Evolutionary conservation across 441 rosid genomes (phyloP).

Genomic region (Corymbia citriodora): DNA sequence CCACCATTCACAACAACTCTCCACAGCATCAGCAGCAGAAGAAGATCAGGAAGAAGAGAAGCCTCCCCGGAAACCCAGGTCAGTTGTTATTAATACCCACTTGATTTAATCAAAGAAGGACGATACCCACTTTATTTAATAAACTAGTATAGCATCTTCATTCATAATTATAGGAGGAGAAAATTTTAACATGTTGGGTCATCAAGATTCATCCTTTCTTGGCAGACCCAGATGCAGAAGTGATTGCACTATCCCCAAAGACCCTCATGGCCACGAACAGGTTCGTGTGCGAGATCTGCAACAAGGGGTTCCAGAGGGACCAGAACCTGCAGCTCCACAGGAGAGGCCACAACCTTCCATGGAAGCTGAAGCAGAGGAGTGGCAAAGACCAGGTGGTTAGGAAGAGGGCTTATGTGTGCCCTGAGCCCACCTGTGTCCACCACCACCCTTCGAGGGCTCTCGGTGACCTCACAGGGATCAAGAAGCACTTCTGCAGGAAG

Average conservation of each 20-base stretch:
- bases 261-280: conserved; percentile 75
- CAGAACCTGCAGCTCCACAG: conserved; percentile 91
- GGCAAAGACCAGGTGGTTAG: conserved; percentile 16
- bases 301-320: conserved; percentile 85
- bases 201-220: neutral
- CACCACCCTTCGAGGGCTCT: conserved; percentile 23
- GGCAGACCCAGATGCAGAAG: conserved; percentile 84
- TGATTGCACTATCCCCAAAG: conserved; percentile 76
- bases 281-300: conserved; percentile 87
- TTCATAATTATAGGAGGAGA: neutral
- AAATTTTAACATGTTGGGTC: neutral
- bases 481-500: conserved; percentile 22
- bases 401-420: conserved; percentile 22
- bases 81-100: neutral
- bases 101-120: neutral
- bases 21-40: conserved; percentile 39
- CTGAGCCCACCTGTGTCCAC: conserved; percentile 20
- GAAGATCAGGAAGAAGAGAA: conserved; percentile 75
- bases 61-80: conserved; percentile 96
- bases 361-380: conserved; percentile 83
- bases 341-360: conserved; percentile 91
- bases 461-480: conserved; percentile 22
- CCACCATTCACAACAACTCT: conserved; percentile 27
- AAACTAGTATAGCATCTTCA: neutral
- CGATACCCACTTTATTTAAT: neutral